Percentiles rank a stretch among this genome's conserved stretches.
phyloP scores from a whole-genome alignment of 2,329 filamentous ascomycete genomes.

The Penicillium sp. region DNA sequence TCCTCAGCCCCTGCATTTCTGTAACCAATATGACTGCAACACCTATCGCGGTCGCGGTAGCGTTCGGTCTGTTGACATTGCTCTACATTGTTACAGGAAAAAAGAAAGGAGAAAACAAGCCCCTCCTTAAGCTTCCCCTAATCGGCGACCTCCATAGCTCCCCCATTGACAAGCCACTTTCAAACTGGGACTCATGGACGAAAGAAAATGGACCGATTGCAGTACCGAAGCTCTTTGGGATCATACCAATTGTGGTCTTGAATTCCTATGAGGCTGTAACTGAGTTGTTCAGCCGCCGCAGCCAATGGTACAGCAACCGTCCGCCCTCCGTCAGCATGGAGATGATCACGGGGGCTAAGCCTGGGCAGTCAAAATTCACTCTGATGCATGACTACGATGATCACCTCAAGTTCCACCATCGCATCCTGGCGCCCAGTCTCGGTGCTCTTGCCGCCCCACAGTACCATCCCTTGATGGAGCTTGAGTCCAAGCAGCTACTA shows the following conservation, averaged over 20 bases:
- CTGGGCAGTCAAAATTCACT: slow-evolving; percentile 19
- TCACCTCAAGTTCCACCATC: slow-evolving; percentile 41
- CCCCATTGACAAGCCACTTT: slow-evolving; percentile 22
- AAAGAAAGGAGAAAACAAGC: not conserved
- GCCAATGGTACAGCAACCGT: slow-evolving; percentile 35
- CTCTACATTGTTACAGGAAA: not conserved
- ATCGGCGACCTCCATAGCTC: slow-evolving; percentile 27
- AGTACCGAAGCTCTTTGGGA: slow-evolving; percentile 23
- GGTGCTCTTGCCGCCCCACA: slow-evolving; percentile 40
- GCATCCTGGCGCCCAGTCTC: slow-evolving; percentile 42
- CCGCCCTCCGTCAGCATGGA: slow-evolving; percentile 33
- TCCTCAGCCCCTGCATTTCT: not conserved
- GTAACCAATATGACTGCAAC: not conserved
- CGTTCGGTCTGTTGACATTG: not conserved
- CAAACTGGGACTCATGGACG: slow-evolving; percentile 30
- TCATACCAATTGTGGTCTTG: slow-evolving; percentile 34
- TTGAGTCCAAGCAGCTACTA: slow-evolving; percentile 42
- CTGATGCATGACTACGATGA: slow-evolving; percentile 48
- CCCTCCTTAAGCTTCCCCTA: slow-evolving; percentile 21
- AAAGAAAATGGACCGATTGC: slow-evolving; percentile 31
- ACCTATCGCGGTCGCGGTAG: not conserved
- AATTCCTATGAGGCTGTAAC: slow-evolving; percentile 31
- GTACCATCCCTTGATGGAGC: slow-evolving; percentile 46
- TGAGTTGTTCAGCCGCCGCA: slow-evolving; percentile 37
- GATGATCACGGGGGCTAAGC: slow-evolving; percentile 28